Conservation (phyloP, 1,284 basidiomycete species). For the Sporisorium iseilematis-ciliati region DNA sequence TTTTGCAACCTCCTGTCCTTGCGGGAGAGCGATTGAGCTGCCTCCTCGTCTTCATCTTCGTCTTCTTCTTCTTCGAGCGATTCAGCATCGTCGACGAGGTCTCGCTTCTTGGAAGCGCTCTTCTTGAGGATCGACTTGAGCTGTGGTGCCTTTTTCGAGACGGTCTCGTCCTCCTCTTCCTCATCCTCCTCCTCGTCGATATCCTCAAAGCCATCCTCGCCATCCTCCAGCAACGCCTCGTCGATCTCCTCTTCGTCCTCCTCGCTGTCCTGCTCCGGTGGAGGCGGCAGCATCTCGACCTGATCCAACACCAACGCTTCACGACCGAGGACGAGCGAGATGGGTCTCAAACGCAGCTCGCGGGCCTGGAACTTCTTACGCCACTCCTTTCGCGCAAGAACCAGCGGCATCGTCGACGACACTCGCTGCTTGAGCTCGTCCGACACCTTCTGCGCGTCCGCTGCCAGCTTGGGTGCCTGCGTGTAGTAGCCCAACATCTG, state of each 20-base stretch:
- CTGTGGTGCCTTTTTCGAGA: constrained; percentile 22
- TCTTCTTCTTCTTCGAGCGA: constrained; percentile 17
- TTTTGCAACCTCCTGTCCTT: constrained; percentile 47
- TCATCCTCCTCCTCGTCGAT: constrained; percentile 46
- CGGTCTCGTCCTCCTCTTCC: constrained; percentile 33
- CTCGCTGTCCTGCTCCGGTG: constrained; percentile 57
- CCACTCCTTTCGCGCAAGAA: constrained; percentile 54
- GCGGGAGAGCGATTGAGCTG: constrained; percentile 29
- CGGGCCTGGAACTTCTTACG: constrained; percentile 52
- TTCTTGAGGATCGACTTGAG: constrained; percentile 58
- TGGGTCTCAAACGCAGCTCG: constrained; percentile 56
- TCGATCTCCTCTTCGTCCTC: constrained; percentile 55
- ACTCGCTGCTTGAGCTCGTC: constrained; percentile 41
- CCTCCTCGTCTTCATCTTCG: constrained; percentile 21
- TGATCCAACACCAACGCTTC: constrained; percentile 47
- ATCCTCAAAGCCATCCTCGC: constrained; percentile 34
- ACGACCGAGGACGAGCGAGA: constrained; percentile 43
- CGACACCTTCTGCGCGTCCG: constrained; percentile 28
- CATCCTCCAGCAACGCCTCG: constrained; percentile 45
- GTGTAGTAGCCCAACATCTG: constrained; percentile 64
- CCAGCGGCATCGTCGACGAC: constrained; percentile 21
- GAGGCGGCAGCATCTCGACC: constrained; percentile 48
- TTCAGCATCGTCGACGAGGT: constrained; percentile 15
- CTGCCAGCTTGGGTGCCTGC: constrained; percentile 49
- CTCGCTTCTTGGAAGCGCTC: constrained; percentile 32